These are phyloP conservation scores for Limnanthes douglasii DNA, from an alignment of 345 rosid genomes.

Conservation along the genomic window DNA sequence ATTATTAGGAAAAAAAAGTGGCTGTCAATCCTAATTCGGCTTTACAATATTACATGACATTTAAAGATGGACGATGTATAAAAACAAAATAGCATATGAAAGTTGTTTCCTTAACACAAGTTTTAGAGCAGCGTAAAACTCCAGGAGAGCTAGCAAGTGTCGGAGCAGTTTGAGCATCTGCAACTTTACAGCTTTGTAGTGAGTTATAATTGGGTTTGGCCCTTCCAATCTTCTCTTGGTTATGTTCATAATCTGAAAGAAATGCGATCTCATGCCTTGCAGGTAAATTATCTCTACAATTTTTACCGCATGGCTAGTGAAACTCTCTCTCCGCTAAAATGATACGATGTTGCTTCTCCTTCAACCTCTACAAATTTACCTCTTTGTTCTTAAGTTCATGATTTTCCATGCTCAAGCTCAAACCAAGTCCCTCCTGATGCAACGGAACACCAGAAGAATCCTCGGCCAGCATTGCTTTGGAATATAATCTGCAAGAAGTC, in stretches of 20 bases:
- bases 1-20: no score
- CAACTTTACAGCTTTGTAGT: no score
- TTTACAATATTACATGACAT: no score
- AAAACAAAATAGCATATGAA: no score
- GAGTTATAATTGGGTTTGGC: no score
- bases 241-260: slow-evolving; percentile 14
- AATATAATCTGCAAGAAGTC: slow-evolving; percentile 62
- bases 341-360: slow-evolving; percentile 17
- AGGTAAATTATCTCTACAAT: slow-evolving; percentile 17
- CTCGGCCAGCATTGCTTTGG: slow-evolving; percentile 43
- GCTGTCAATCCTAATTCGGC: no score
- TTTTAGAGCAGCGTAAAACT: no score
- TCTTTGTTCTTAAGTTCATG: slow-evolving; percentile 48
- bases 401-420: slow-evolving; percentile 59
- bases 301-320: slow-evolving; percentile 19
- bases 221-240: slow-evolving; percentile 22
- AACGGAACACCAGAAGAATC: slow-evolving; percentile 22
- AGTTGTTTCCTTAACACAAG: no score
- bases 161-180: no score
- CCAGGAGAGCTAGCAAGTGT: no score
- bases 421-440: slow-evolving; percentile 38
- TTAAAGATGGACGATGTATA: no score
- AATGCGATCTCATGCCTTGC: slow-evolving; percentile 12
- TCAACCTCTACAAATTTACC: slow-evolving; percentile 33
- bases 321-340: slow-evolving; percentile 21